Base-by-base conservation (phyloP, 257 asterid species). In the Parsonsia alboflavescens region DNA sequence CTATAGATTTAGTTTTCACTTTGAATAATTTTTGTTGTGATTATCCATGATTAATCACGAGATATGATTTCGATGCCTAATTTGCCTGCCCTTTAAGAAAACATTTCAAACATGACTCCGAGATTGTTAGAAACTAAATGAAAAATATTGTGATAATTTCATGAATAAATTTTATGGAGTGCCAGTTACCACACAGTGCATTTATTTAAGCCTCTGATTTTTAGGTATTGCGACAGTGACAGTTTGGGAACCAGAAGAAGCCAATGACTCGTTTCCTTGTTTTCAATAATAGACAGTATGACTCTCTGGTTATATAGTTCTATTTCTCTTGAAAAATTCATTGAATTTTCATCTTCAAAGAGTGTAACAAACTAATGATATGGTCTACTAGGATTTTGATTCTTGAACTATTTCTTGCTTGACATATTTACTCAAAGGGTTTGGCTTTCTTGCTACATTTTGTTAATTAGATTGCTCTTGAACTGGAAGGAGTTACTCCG, bases 401-500 rank as follows among this genome's bases (percentile, higher is more conserved):
- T 33, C 39, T 33, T 11, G 12, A 63, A 63, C 44, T 30, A 61
- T 36, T 59, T 1, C n/a, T 39, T 64, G 50, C 49, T 64, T 5
- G 48, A 21, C 6, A 39, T 64, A 33, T 52, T 68, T 46, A 52
- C 7, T 68, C 11, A 6, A 24, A 12, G n/a, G 58, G 4, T 69
- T 58, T 76, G 69, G n/a, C 1, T 49, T 56, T 80, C 28, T 42
- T 61, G 1, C 7, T 45, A 11, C 4, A 44, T 53, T 28, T 75
- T 24, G 59, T 76, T 57, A 39, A 74, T 54, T 80, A 90, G 96
- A 87, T 90, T 79, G 89, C 86, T 79, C 81, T 86, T 68, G 86
- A 85, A 70, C 88, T 87, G 21, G 96, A 90, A 84, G 92, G 90
- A 26, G 82, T 76, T 68, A 90, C 86, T 84, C 94, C 94, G 61